Percentiles rank a stretch among this genome's conserved stretches.
phyloP scores from a whole-genome alignment of 345 rosid species.

The Crucihimalaya himalaica region DNA sequence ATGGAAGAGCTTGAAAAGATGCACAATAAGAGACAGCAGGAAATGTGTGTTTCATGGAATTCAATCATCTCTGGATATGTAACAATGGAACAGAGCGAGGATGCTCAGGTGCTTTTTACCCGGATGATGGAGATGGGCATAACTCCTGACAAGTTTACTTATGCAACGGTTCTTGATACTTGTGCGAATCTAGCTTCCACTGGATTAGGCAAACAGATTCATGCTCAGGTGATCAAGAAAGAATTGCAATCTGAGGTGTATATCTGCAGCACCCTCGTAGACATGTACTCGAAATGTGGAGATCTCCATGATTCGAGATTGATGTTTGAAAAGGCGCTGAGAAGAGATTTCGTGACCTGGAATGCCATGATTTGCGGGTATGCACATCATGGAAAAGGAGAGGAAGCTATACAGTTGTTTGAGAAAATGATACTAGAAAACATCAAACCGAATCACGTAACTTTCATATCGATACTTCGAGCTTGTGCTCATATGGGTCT shows the following conservation, averaged over 20 bases:
- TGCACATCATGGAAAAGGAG: constrained; percentile 85
- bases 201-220: constrained; percentile 87
- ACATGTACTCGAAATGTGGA: constrained; percentile 97
- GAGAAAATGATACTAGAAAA: constrained; percentile 58
- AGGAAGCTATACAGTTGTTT: constrained; percentile 66
- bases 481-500: constrained; percentile 91
- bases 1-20: constrained; percentile 64
- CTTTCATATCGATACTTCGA: constrained; percentile 87
- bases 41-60: constrained; percentile 54
- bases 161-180: constrained; percentile 79
- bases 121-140: constrained; percentile 66
- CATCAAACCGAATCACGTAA: constrained; percentile 72
- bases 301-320: constrained; percentile 67
- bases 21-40: constrained; percentile 56
- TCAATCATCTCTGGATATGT: constrained; percentile 85
- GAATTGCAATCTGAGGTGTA: constrained; percentile 72
- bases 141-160: constrained; percentile 81
- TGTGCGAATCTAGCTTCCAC: constrained; percentile 82
- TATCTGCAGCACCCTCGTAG: constrained; percentile 86
- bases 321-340: constrained; percentile 66
- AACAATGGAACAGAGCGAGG: constrained; percentile 66
- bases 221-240: constrained; percentile 74
- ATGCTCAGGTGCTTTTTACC: constrained; percentile 69
- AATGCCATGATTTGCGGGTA: constrained; percentile 89
- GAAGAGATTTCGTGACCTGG: constrained; percentile 85